Base-by-base conservation (phyloP, 352 stramenopile genomes). In the Globisporangium lucens region DNA sequence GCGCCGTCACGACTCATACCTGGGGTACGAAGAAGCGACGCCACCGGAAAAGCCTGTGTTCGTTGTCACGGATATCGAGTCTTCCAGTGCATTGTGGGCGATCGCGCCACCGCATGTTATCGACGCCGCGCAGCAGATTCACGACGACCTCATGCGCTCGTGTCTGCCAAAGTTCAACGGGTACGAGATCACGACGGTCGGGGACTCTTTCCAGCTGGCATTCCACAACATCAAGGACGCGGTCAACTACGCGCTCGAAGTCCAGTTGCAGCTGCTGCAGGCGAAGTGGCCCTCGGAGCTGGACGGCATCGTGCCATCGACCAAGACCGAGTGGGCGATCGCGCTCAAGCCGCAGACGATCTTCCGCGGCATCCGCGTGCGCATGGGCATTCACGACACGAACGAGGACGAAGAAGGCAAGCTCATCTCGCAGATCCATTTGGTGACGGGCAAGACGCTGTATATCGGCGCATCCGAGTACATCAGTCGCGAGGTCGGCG, bases 51-150 rank as follows among this genome's bases (percentile, higher is more conserved):
- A 75, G 12, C 86, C 86, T 0, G 78, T 92, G 24, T 94, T 94
- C 53, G 84, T 94, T 30, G 83, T 82, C 41, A 94, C 86, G 2
- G 86, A 94, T 43, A 94, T 94, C 57, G 86, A 94, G 62, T 79
- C 78, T 7, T 91, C 82, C 5, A 94, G 84, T 66, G 81, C 80
- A 4, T 43, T 94, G 38, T 94, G 86, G 86, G 83, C 75, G 0
- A 73, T 77, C n/a, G 78, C 75, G 0, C 78, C 75, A 1, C 72
- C 85, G 51, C 56, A 76, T 20, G 71, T 90, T 4, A 90, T 93
- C n/a, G 77, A 89, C 43, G 73, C 71, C 5, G 82, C 82, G 1
- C 78, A 87, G 56, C 76, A 85, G 35, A 62, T 89, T 2, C 85
- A 93, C 55, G 85, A 93, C 29, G 77, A 89, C 71, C 46, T 92